Base-by-base conservation (phyloP, 345 rosid genomes). In the Brassica juncea region DNA sequence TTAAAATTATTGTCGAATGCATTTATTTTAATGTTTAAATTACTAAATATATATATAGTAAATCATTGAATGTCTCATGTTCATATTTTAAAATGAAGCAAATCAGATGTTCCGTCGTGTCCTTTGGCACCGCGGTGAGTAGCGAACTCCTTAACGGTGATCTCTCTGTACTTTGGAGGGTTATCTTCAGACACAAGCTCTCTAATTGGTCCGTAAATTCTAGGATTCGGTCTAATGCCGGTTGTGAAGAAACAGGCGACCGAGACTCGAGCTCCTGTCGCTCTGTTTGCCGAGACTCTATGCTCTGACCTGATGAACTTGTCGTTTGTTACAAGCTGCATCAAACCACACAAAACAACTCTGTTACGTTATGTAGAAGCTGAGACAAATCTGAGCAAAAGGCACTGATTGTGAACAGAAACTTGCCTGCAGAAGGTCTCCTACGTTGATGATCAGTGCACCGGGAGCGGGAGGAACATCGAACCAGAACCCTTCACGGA, bases 351-450 rank as follows among this genome's bases (percentile, higher is more conserved):
- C 12, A 31, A 68, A n/a, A 16, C 2, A 15, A 6, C 49, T 3
- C 15, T 15, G 1, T 63, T 7, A 2, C 21, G 25, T 2, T 19
- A 47, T 19, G 19, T 19, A 34, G 61, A 30, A 59, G 68, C 31
- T 59, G 19, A 19, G 19, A 19, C 19, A 19, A 19, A 19, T 58
- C 1, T 58, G 63, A 44, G 16, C 8, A 44, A 39, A 47, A 0
- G 6, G 12, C 31, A 39, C 28, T 47, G 70, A 34, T 8, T 23
- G 71, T 21, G 47, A 4, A 64, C 62, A 21, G 5, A 5, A 73
- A 54, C 89, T 75, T 86, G 59, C 94, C 86, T 88, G 92, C 0
- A 88, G 79, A 76, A 90, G 85, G 58, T 88, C 91, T 2, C 94
- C 94, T 0, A 86, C 69, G 79, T 87, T 87, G 69, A 88, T 71